Evolutionary conservation across 2,329 filamentous ascomycete species (phyloP).

Genomic region (Emericellopsis cladophorae): DNA sequence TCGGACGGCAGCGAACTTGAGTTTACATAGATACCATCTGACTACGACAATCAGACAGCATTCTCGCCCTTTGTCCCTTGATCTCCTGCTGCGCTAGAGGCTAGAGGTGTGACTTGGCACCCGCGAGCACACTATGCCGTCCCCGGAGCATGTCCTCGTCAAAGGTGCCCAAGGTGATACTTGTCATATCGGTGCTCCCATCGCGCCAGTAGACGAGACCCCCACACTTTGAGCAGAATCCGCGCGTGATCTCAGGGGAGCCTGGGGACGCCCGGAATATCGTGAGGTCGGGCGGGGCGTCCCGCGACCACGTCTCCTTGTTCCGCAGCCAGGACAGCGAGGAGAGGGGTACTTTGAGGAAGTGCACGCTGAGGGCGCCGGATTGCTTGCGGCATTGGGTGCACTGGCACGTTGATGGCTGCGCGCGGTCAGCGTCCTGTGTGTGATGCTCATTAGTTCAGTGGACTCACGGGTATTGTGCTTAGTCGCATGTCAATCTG

Average conservation of each 20-base stretch:
- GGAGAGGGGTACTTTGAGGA: slow-evolving; percentile 21
- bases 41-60: slow-evolving; percentile 3
- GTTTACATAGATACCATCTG: background rate
- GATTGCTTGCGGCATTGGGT: slow-evolving; percentile 40
- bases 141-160: slow-evolving; percentile 28
- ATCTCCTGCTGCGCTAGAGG: slow-evolving; percentile 28
- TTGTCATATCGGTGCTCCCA: slow-evolving; percentile 13
- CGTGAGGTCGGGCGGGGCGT: slow-evolving; percentile 10
- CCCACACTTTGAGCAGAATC: slow-evolving; percentile 36
- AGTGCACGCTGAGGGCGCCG: slow-evolving; percentile 29
- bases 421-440: background rate
- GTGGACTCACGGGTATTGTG: no score
- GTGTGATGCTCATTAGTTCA: no score
- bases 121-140: slow-evolving; percentile 25
- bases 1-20: background rate
- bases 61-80: slow-evolving; percentile 28
- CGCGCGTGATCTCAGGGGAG: slow-evolving; percentile 18
- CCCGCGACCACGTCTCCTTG: slow-evolving; percentile 7
- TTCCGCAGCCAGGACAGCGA: slow-evolving; percentile 20
- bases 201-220: slow-evolving; percentile 33
- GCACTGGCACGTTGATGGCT: slow-evolving; percentile 39
- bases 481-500: slow-evolving; percentile 22
- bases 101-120: slow-evolving; percentile 23
- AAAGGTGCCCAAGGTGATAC: slow-evolving; percentile 28
- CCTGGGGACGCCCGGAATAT: slow-evolving; percentile 25